These are phyloP conservation scores for Trebouxia gelatinosa DNA, from an alignment of 163 green algal species.

Conservation along the genomic window DNA sequence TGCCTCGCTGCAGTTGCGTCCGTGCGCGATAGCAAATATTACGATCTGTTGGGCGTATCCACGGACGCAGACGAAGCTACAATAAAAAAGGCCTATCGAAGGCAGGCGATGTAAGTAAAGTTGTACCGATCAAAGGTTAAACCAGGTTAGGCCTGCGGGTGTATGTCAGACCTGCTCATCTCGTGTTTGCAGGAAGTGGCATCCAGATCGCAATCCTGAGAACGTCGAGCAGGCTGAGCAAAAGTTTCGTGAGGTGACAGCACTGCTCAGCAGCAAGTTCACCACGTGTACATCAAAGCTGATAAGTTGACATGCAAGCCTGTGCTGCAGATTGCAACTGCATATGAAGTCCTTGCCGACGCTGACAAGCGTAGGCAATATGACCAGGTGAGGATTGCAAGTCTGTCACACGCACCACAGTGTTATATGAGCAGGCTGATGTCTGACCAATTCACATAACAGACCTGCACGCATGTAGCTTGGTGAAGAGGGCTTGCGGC, in stretches of 20 bases:
- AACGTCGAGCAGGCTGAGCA: constrained; percentile 81
- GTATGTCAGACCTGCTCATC: not conserved
- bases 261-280: no score
- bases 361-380: constrained; percentile 76
- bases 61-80: constrained; percentile 67
- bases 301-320: not conserved
- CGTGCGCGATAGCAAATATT: constrained; percentile 69
- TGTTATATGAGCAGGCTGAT: not conserved
- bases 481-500: constrained; percentile 71
- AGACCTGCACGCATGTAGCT: constrained; percentile 43
- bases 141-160: not conserved
- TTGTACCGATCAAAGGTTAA: no score
- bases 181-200: constrained; percentile 70
- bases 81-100: constrained; percentile 80
- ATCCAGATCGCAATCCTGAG: constrained; percentile 83
- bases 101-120: constrained; percentile 62
- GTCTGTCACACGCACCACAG: not conserved
- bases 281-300: not conserved
- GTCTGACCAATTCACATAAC: not conserved
- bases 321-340: constrained; percentile 60
- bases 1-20: constrained; percentile 25
- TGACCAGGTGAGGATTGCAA: constrained; percentile 59
- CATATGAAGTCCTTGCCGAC: constrained; percentile 83
- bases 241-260: constrained; percentile 65
- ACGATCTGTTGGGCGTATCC: constrained; percentile 63